phyloP scores from a whole-genome alignment of 176 grass and related monocot genomes.

The Elaeis guineensis region DNA sequence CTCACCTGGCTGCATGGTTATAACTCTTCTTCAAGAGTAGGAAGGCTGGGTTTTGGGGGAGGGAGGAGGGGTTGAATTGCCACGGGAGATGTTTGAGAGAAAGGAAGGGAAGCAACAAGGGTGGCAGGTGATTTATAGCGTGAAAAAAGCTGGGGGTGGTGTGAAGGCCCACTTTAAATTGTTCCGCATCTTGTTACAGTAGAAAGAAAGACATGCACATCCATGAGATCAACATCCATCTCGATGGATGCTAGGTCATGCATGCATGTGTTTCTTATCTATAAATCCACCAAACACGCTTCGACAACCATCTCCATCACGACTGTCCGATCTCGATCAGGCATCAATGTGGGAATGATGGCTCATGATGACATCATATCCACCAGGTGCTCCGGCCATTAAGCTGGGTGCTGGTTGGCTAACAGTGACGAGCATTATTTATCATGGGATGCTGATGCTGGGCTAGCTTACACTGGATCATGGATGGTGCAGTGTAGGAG shows the following conservation, averaged over 20 bases:
- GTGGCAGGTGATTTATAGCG: conserved; percentile 68
- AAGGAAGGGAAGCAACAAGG: conserved; percentile 20
- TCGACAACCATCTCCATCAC: conserved; percentile 18
- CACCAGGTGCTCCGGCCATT: conserved; percentile 74
- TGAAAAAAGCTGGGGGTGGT: neutral
- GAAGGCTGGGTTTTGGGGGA: conserved; percentile 26
- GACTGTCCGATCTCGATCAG: conserved; percentile 26
- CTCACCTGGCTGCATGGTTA: conserved; percentile 69
- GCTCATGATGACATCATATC: conserved; percentile 18
- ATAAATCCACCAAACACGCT: conserved; percentile 11
- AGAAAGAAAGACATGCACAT: conserved; percentile 1
- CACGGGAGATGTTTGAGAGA: conserved; percentile 13
- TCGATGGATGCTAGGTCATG: neutral
- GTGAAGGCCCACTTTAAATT: neutral
- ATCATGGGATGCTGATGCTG: too few relatives aligned
- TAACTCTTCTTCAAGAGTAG: neutral
- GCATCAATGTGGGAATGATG: conserved; percentile 18
- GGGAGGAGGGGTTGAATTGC: neutral
- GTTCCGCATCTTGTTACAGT: neutral
- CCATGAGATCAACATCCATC: conserved; percentile 15
- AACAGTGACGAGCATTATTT: conserved; percentile 71
- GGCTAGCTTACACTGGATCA: neutral
- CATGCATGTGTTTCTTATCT: neutral
- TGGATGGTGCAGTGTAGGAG: neutral
- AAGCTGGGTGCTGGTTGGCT: conserved; percentile 38